Base-by-base conservation (phyloP, 140 eudicot species). In the Eryngium alpinum region DNA sequence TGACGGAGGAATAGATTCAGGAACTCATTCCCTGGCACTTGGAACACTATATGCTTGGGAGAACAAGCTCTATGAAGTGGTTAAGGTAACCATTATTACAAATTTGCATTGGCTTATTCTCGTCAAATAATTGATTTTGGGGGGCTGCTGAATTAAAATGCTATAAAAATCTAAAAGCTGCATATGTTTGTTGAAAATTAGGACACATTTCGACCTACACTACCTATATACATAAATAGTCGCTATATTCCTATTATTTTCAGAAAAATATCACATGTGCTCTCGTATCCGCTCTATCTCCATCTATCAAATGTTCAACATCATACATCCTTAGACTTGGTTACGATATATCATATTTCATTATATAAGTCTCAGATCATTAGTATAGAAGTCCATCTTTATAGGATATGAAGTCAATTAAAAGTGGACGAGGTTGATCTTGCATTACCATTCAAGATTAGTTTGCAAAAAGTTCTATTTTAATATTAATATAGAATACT, bases 41-140 rank as follows among this genome's bases (percentile, higher is more conserved):
- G 97, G 93, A 85, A 92, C 97, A 82, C 92, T 94, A 18, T 94
- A 92, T 84, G 99, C 99, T 80, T 94, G 99, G 99, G 99, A 94
- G 82, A 94, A 94, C 86, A 94, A 94, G 87, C 92, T 94, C 52
- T 94, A 89, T 79, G 97, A 92, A 81, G 97, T 92, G 80, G 99
- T 94, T 33, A 94, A 94, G 97, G 99, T 92, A 88, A 59, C 66
- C 73, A 60, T 1, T 51, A 4, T 73, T 77, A 62, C 10, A 75
- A 75, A 31, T 49, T 27, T 34, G 72, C 1, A 15, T 63, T 33
- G 19, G 28, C 57, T n/a, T 25, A 27, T 49, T 27, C 56, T 49
- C 25, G 38, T 75, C 56, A 46, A n/a, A 75, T 22, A 49, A 12
- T 75, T 75, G 14, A 28, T 18, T 25, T 52, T 76, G 28, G 19